These are phyloP conservation scores for Rubus parviflorus DNA, from an alignment of 306 rosid species.

Conservation along the genomic window DNA sequence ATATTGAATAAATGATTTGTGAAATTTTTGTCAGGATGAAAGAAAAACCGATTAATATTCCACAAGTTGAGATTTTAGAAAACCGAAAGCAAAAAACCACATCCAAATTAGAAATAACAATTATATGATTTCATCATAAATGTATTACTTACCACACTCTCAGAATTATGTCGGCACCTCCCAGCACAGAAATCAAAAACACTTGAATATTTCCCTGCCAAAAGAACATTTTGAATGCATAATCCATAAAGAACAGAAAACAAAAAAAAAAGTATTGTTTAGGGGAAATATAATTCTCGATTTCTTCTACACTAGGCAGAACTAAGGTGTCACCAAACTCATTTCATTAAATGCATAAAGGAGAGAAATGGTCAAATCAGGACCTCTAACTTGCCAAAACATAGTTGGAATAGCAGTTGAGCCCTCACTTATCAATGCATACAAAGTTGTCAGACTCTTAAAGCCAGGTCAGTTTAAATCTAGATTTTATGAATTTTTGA, in stretches of 20 bases:
- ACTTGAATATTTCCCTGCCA: constrained; percentile 66
- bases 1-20: background rate
- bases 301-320: background rate
- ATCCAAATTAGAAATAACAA: constrained; percentile 1
- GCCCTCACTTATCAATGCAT: background rate
- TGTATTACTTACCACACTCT: constrained; percentile 78
- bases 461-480: background rate
- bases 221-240: background rate
- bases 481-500: background rate
- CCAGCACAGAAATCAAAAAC: constrained; percentile 85
- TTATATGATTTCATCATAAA: constrained; percentile 13
- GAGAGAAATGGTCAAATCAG: background rate
- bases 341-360: background rate
- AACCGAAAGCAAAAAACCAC: constrained; percentile 5
- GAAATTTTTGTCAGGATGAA: background rate
- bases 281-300: background rate
- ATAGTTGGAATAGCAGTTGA: background rate
- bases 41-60: background rate
- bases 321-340: background rate
- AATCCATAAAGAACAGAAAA: background rate
- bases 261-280: background rate
- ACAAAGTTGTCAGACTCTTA: background rate
- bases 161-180: constrained; percentile 96
- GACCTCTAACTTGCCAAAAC: background rate
- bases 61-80: background rate